phyloP scores from a whole-genome alignment of 192 early-diverging fungal species.

The Linnemannia elongata region DNA sequence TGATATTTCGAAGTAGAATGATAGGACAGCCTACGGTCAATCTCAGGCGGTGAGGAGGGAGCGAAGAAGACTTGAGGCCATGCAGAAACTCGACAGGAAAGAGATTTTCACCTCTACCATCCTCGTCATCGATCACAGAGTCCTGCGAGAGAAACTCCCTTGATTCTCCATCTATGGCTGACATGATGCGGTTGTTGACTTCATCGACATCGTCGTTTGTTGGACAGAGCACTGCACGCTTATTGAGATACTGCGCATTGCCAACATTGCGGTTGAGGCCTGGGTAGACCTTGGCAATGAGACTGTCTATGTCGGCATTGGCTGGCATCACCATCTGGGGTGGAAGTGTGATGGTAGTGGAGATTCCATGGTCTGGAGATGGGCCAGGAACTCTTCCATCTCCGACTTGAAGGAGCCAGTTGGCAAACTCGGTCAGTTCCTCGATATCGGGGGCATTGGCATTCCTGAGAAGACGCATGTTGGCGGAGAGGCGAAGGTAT shows the following conservation, averaged over 20 bases:
- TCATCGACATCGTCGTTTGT: conserved; percentile 31
- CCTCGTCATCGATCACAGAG: too few species aligned
- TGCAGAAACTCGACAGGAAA: too few species aligned
- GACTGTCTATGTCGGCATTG: background rate
- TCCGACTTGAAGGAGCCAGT: conserved; percentile 20
- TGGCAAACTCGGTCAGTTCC: conserved; percentile 9
- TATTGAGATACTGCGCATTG: background rate
- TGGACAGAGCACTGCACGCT: conserved; percentile 18
- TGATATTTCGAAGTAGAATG: conserved; percentile 9
- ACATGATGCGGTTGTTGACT: conserved; percentile 17
- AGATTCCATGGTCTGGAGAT: background rate
- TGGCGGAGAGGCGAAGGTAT: too few species aligned
- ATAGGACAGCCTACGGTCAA: too few species aligned
- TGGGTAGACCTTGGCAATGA: conserved; percentile 28
- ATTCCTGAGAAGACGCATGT: too few species aligned
- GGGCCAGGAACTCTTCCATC: background rate
- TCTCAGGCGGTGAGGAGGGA: too few species aligned
- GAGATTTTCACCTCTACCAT: too few species aligned
- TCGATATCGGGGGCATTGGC: background rate
- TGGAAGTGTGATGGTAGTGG: conserved; percentile 13
- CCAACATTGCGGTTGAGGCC: background rate
- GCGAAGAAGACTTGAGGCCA: too few species aligned
- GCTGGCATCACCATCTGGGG: conserved; percentile 16
- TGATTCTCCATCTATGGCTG: too few species aligned
- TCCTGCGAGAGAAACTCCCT: too few species aligned